These are phyloP conservation scores for Paramecium tetraurelia DNA, from an alignment of 73 alveolate species.

Conservation along the genomic window DNA sequence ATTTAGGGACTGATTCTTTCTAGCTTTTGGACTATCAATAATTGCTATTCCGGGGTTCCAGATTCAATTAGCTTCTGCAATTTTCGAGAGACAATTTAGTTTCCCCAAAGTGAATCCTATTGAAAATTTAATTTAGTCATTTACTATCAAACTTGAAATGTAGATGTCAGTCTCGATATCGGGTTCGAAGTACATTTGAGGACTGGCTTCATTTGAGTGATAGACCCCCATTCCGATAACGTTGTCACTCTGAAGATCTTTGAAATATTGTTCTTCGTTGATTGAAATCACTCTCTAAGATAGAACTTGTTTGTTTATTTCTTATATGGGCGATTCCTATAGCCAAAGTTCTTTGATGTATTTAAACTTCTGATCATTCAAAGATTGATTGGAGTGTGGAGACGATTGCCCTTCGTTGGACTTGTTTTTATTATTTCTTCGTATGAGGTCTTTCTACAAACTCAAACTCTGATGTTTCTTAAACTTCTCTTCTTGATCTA, in stretches of 20 bases:
- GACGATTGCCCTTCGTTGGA: slow-evolving; percentile 7
- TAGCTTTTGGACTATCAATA: not conserved
- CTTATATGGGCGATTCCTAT: slow-evolving; percentile 6
- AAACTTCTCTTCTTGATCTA: not conserved
- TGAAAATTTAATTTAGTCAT: not conserved
- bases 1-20: slow-evolving; percentile 35
- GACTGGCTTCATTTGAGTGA: slow-evolving; percentile 24
- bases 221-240: not conserved
- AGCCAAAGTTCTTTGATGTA: slow-evolving; percentile 32
- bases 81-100: not conserved
- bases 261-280: not conserved
- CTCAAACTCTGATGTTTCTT: slow-evolving; percentile 1
- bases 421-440: not conserved
- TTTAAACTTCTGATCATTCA: slow-evolving; percentile 3
- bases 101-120: slow-evolving; percentile 35
- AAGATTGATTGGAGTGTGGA: slow-evolving; percentile 16
- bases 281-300: slow-evolving; percentile 7
- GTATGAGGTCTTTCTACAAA: not conserved
- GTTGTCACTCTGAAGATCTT: not conserved
- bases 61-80: slow-evolving; percentile 3
- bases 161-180: slow-evolving; percentile 36
- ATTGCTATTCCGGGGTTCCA: not conserved
- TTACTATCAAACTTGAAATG: slow-evolving; percentile 6
- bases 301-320: not conserved
- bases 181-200: slow-evolving; percentile 23